Conservation (phyloP, 495 filamentous ascomycete species). For the Corynascus novoguineensis region DNA sequence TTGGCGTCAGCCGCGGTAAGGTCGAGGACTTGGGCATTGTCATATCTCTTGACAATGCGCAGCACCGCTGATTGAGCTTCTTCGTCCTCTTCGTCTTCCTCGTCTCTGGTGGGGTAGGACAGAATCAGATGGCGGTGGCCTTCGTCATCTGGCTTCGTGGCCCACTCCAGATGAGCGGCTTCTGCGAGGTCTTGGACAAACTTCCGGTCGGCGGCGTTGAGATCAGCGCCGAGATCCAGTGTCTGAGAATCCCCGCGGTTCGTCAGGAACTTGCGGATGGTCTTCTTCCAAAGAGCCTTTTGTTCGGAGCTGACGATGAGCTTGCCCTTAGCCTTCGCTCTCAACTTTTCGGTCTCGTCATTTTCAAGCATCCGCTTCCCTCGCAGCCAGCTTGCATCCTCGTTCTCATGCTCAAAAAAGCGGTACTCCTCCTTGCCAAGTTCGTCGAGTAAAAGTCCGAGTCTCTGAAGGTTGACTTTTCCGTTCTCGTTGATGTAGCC, state of each 20-base stretch:
- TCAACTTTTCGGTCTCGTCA: constrained; percentile 46
- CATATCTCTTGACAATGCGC: constrained; percentile 81
- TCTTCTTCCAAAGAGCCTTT: constrained; percentile 68
- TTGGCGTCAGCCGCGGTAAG: constrained; percentile 71
- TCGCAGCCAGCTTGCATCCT: constrained; percentile 87
- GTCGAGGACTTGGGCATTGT: constrained; percentile 81
- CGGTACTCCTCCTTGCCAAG: constrained; percentile 76
- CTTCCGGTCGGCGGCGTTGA: constrained; percentile 82
- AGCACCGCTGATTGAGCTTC: constrained; percentile 77
- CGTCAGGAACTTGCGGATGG: constrained; percentile 73
- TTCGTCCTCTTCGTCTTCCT: constrained; percentile 70
- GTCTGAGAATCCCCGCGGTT: constrained; percentile 46
- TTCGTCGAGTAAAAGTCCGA: constrained; percentile 74
- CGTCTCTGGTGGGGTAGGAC: constrained; percentile 47
- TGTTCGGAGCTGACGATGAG: constrained; percentile 75
- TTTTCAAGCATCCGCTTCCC: constrained; percentile 61
- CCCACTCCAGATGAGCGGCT: constrained; percentile 74
- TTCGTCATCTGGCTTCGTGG: constrained; percentile 68
- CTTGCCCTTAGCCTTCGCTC: constrained; percentile 54
- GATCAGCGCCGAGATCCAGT: constrained; percentile 65
- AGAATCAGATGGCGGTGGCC: constrained; percentile 77
- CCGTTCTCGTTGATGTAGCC: constrained; percentile 97
- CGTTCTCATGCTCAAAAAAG: constrained; percentile 83
- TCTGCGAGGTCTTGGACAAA: constrained; percentile 87
- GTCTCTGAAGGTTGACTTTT: constrained; percentile 75